Evolutionary conservation across 345 rosid species (phyloP), one percentile per base, ranked within the genome.

Genomic region (Rhizophora apiculata): DNA sequence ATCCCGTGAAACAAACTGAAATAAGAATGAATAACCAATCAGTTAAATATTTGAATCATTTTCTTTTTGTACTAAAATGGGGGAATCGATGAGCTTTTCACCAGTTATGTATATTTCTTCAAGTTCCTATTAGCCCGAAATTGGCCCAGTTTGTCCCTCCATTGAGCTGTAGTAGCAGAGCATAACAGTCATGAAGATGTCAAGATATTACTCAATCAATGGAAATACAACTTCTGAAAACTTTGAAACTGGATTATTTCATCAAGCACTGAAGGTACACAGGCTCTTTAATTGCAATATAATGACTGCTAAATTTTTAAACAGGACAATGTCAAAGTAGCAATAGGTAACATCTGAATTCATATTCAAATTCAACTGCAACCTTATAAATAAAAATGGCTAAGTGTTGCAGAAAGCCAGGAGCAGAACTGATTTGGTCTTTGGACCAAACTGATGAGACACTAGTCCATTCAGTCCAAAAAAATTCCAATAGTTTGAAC

Each of bases 121-220:
- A 85, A 72, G 83, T 91, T 91, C 76, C 95, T 87, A 72, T 85
- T 87, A 13, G 97, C 90, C 7, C 98, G 91, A 62, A 94, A 87
- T 79, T 88, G 88, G 24, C 86, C 83, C n/a, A 94, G 95, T 68
- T 82, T 87, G 90, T 94, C 97, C 79, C 91, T 87, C 97, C 96
- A 94, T 58, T 89, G 93, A 52, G 98, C 98, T 94, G 85, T 8
- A 34, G 9, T 74, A 78, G 36, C 8, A 20, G 30, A 73, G 43
- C 30, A 72, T 46, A 29, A 63, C 13, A 56, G 57, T 51, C 29
- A 62, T 16, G 49, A 75, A 48, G 10, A 24, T n/a, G 58, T 49
- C 51, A 34, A 49, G 58, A 37, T 4, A 26, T 31, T 8, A 22
- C 7, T 19, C n/a, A n/a, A 54, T 16, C 29, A 39, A 63, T 51